A percentile compares a stretch with the other conserved stretches of the same genome.
Conservation (phyloP, 2,329 filamentous ascomycete species). For the Lasiodiplodia sp. region DNA sequence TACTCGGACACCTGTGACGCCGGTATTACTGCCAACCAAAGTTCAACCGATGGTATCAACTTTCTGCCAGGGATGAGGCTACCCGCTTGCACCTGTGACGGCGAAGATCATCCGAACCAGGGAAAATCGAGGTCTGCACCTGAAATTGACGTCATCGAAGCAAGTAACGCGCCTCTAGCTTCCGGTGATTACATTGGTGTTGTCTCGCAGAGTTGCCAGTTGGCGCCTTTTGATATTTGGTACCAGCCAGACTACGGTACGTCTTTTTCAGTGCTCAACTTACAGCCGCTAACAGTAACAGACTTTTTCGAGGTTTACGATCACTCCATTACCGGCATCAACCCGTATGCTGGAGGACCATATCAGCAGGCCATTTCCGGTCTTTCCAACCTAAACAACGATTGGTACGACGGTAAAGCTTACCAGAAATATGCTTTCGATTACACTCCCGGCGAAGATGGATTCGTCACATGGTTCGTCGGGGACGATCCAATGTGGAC, state of each 20-base stretch:
- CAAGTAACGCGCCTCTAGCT: constrained; percentile 64
- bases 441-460: constrained; percentile 63
- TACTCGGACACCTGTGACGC: constrained; percentile 73
- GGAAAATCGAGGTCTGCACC: constrained; percentile 72
- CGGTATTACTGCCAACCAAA: constrained; percentile 77
- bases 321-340: constrained; percentile 56
- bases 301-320: constrained; percentile 73
- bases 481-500: constrained; percentile 71
- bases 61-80: constrained; percentile 74
- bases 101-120: constrained; percentile 70
- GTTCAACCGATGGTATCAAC: constrained; percentile 70
- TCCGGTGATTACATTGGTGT: constrained; percentile 62
- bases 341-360: constrained; percentile 61
- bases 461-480: constrained; percentile 73
- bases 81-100: constrained; percentile 71
- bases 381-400: constrained; percentile 61
- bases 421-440: constrained; percentile 66
- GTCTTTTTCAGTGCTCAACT: constrained; percentile 9
- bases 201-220: constrained; percentile 72
- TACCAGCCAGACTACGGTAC: constrained; percentile 66
- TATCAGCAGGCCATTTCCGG: constrained; percentile 65
- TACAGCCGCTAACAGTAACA: constrained; percentile 37
- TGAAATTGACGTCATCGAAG: constrained; percentile 77
- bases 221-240: constrained; percentile 74
- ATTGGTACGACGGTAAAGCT: constrained; percentile 62